Evolutionary conservation across 176 grass and related monocot genomes (phyloP).

Genomic region (Aegilops tauschii): DNA sequence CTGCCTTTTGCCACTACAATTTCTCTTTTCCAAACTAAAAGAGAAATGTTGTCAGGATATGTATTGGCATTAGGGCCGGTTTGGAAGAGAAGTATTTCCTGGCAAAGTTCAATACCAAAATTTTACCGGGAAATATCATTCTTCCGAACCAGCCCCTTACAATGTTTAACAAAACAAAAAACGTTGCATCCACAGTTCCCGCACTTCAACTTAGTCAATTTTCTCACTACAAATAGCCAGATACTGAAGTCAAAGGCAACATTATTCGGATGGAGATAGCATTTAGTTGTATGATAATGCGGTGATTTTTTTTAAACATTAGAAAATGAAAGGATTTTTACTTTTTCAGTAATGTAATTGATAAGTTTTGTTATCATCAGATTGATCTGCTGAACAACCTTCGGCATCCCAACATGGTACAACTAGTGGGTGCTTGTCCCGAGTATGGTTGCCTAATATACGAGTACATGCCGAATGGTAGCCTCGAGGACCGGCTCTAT

Average conservation of each 20-base stretch:
- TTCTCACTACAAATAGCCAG: not conserved
- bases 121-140: not conserved
- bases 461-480: constrained; percentile 85
- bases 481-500: constrained; percentile 73
- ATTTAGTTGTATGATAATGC: not conserved
- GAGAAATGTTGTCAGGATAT: not conserved
- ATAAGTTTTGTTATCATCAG: constrained; percentile 32
- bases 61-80: not conserved
- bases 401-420: constrained; percentile 86
- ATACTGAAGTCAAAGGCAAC: not conserved
- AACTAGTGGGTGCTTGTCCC: constrained; percentile 74
- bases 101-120: not conserved
- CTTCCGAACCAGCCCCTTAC: not conserved
- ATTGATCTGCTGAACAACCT: constrained; percentile 78
- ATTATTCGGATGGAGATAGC: not conserved
- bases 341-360: not conserved
- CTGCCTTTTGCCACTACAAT: not conserved
- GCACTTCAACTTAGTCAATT: not conserved
- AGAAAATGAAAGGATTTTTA: not conserved
- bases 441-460: constrained; percentile 87
- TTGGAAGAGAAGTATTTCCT: not conserved
- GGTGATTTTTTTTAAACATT: not conserved
- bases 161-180: not conserved
- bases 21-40: constrained; percentile 1
- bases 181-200: not conserved